Conservation (phyloP, 345 rosid species). For the Salix koriyanagi region DNA sequence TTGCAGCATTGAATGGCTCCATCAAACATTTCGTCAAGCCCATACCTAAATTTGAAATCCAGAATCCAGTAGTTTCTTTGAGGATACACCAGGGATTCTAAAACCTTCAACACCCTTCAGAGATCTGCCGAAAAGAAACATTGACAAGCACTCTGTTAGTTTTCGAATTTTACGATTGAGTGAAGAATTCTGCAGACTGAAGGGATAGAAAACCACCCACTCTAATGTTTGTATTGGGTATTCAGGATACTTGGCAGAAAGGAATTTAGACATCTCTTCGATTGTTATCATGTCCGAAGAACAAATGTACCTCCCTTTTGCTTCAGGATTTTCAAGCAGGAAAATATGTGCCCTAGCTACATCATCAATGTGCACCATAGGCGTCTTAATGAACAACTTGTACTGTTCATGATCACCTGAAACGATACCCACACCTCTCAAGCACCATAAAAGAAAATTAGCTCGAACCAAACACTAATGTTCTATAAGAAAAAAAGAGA, state of each 20-base stretch:
- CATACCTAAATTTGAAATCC: constrained; percentile 33
- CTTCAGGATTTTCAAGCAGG: constrained; percentile 40
- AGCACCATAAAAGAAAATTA: not conserved
- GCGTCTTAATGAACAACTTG: not conserved
- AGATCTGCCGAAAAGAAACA: constrained; percentile 10
- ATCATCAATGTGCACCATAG: constrained; percentile 37
- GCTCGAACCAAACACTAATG: not conserved
- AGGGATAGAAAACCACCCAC: constrained; percentile 26
- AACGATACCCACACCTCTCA: not conserved
- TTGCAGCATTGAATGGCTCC: constrained; percentile 42
- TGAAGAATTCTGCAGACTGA: not conserved
- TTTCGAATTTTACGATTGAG: not conserved
- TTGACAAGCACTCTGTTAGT: constrained; percentile 5
- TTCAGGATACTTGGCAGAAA: constrained; percentile 41
- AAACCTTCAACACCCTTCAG: constrained; percentile 19
- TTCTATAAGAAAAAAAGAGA: not conserved
- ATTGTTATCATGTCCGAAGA: constrained; percentile 35
- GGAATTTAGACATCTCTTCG: constrained; percentile 30
- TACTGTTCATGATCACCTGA: not conserved
- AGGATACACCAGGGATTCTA: not conserved
- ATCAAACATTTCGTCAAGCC: constrained; percentile 31
- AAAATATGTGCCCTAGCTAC: constrained; percentile 48
- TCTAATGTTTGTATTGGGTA: constrained; percentile 34
- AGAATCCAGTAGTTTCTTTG: constrained; percentile 33
- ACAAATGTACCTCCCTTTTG: constrained; percentile 57